Evolutionary conservation across 305 asterid species (phyloP).

Genomic region (Fraxinus floribunda): DNA sequence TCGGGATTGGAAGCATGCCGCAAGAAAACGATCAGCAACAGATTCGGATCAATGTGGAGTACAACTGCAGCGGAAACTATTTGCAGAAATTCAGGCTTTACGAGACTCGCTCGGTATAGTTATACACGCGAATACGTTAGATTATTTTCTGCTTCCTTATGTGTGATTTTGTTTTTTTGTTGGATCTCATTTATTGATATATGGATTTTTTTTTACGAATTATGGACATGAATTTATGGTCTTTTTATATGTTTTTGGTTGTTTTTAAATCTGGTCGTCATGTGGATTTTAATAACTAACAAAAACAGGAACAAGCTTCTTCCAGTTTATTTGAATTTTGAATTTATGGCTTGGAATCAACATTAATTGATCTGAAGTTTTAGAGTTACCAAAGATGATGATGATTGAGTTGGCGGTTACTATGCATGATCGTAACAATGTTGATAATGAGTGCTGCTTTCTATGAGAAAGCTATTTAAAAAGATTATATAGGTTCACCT

Average conservation of each 20-base stretch:
- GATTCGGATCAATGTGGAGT: slow-evolving; percentile 33
- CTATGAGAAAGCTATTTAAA: background rate
- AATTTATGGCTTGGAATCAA: slow-evolving; percentile 14
- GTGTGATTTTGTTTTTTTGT: slow-evolving; percentile 7
- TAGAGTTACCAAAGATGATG: background rate
- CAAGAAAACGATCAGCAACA: slow-evolving; percentile 29
- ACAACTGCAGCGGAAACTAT: slow-evolving; percentile 26
- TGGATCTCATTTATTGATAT: slow-evolving; percentile 4
- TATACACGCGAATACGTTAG: slow-evolving; percentile 16
- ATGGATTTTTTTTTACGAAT: background rate
- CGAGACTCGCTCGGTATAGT: slow-evolving; percentile 74
- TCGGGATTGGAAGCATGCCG: slow-evolving; percentile 59
- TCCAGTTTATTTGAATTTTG: background rate
- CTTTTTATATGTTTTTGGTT: background rate
- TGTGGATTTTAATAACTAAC: slow-evolving; percentile 9
- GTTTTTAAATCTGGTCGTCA: slow-evolving; percentile 1
- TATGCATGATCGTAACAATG: background rate
- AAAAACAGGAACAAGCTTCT: background rate
- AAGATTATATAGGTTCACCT: background rate
- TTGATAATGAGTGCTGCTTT: background rate
- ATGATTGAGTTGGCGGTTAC: background rate
- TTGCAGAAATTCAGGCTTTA: slow-evolving; percentile 76
- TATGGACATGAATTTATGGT: background rate
- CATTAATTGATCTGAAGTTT: slow-evolving; percentile 1
- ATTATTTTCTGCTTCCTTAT: slow-evolving; percentile 20